phyloP scores from a whole-genome alignment of 108 stramenopile genomes.

The Pseudonitzschia multistriata region DNA sequence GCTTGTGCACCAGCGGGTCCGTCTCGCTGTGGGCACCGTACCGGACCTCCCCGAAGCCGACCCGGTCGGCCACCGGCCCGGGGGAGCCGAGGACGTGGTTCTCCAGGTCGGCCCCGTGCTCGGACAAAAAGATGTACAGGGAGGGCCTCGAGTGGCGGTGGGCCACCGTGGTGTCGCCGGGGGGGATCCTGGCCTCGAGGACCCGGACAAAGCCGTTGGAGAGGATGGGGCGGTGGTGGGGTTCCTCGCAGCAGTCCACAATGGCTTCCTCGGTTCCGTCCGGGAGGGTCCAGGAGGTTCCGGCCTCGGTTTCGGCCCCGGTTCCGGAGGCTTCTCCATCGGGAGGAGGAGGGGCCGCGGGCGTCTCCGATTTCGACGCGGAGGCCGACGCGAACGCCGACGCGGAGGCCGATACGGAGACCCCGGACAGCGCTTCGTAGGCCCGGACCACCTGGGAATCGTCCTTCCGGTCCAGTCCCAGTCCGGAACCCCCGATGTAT shows the following conservation, averaged over 20 bases:
- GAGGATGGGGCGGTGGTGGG: slow-evolving; percentile 43
- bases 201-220: slow-evolving; percentile 64
- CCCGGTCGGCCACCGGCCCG: slow-evolving; percentile 51
- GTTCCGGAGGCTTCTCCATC: neutral
- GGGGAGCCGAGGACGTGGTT: slow-evolving; percentile 60
- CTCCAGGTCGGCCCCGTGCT: slow-evolving; percentile 52
- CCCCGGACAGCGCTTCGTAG: slow-evolving; percentile 63
- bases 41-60: slow-evolving; percentile 69
- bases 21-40: slow-evolving; percentile 41
- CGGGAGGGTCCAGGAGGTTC: slow-evolving; percentile 47
- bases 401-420: slow-evolving; percentile 35
- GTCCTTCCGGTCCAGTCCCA: slow-evolving; percentile 62
- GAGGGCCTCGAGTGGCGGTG: slow-evolving; percentile 71
- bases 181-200: slow-evolving; percentile 50
- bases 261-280: slow-evolving; percentile 55
- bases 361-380: neutral
- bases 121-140: slow-evolving; percentile 62
- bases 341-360: no score
- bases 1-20: slow-evolving; percentile 64
- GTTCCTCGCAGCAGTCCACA: slow-evolving; percentile 60
- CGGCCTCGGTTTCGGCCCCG: slow-evolving; percentile 43
- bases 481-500: slow-evolving; percentile 53
- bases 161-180: slow-evolving; percentile 52
- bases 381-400: neutral
- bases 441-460: slow-evolving; percentile 77